Evolutionary conservation across 441 rosid genomes (phyloP).

Genomic region (Capsella rubella): DNA sequence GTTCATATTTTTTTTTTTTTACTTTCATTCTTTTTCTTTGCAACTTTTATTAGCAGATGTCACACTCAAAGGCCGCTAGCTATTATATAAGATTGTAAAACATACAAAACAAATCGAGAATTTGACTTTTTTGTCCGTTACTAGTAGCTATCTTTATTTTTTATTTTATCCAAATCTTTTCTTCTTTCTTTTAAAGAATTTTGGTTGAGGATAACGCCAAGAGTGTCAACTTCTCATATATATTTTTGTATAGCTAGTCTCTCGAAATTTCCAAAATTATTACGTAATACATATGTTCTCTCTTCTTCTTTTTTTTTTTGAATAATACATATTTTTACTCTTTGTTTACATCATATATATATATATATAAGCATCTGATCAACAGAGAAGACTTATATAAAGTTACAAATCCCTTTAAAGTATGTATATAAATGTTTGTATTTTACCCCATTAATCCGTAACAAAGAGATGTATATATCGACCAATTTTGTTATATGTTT

Average conservation of each 20-base stretch:
- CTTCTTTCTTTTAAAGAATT: neutral
- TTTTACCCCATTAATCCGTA: neutral
- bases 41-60: neutral
- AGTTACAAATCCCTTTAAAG: neutral
- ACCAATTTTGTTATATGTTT: neutral
- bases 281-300: constrained; percentile 7
- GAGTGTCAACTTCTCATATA: constrained; percentile 38
- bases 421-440: neutral
- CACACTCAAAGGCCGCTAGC: constrained; percentile 21
- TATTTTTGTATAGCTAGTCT: neutral
- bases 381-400: neutral
- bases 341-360: neutral
- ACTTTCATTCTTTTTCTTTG: neutral
- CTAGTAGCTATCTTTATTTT: neutral
- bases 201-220: constrained; percentile 43
- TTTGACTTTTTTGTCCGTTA: constrained; percentile 36
- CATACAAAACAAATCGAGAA: neutral
- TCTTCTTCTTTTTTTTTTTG: no score
- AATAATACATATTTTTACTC: no score
- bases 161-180: constrained; percentile 14
- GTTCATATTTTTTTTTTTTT: neutral
- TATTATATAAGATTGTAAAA: constrained; percentile 24
- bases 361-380: neutral
- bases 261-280: neutral
- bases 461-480: neutral